phyloP scores from a whole-genome alignment of 305 asterid species.

The Fraxinus floribunda region DNA sequence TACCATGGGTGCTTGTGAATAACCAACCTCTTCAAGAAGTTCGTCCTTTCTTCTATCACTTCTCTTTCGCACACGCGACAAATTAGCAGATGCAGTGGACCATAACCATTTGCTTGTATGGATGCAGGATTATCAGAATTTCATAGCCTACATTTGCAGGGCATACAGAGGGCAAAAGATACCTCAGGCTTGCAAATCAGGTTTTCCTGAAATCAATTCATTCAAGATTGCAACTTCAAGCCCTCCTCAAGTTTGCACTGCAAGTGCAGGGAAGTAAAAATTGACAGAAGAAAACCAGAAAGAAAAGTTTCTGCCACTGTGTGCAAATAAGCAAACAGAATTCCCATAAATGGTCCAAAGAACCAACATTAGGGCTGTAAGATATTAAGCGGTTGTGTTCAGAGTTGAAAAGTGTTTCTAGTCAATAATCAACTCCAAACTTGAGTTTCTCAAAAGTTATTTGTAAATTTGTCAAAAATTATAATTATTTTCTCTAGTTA shows the following conservation, averaged over 20 bases:
- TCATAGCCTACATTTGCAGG: conserved; percentile 56
- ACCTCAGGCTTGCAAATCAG: conserved; percentile 56
- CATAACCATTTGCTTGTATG: neutral
- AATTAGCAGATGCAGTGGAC: neutral
- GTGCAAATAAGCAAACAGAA: neutral
- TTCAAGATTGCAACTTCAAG: conserved; percentile 15
- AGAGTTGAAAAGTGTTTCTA: too few species aligned
- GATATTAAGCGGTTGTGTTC: neutral
- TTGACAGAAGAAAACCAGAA: conserved; percentile 13
- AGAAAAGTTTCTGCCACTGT: neutral
- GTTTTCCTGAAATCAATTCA: conserved; percentile 26
- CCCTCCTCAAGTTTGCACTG: conserved; percentile 38
- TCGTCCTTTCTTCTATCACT: conserved; percentile 18
- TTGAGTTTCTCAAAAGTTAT: too few species aligned
- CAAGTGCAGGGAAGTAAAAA: neutral
- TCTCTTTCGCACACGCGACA: neutral
- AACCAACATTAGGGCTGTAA: neutral
- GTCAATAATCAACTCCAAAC: too few species aligned
- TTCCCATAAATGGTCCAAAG: neutral
- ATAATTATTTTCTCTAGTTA: too few species aligned
- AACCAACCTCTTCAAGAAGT: conserved; percentile 71
- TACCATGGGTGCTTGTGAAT: conserved; percentile 88
- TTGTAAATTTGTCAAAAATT: too few species aligned
- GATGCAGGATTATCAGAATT: conserved; percentile 62
- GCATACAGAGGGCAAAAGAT: conserved; percentile 54